These are phyloP conservation scores for Aspergillus ustus DNA, from an alignment of 2,329 filamentous ascomycete species.

Conservation along the genomic window DNA sequence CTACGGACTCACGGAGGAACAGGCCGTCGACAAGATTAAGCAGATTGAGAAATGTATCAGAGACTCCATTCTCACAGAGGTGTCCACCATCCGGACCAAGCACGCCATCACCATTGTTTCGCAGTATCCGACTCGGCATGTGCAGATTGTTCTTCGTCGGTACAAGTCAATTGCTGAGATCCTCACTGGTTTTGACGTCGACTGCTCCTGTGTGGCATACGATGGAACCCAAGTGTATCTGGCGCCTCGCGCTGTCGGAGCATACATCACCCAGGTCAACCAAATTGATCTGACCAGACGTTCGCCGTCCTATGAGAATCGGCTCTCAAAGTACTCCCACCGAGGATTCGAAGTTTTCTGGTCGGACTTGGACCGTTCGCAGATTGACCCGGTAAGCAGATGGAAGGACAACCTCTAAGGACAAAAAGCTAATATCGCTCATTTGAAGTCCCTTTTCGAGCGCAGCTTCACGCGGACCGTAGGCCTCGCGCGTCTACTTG, in stretches of 20 bases:
- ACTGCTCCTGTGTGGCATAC: slow-evolving; percentile 80
- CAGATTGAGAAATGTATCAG: slow-evolving; percentile 76
- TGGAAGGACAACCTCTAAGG: not conserved
- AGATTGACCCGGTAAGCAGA: slow-evolving; percentile 66
- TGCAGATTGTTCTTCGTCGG: slow-evolving; percentile 83
- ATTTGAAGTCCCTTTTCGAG: slow-evolving; percentile 72
- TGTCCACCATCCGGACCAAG: slow-evolving; percentile 82
- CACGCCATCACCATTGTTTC: slow-evolving; percentile 85
- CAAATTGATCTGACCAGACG: slow-evolving; percentile 77
- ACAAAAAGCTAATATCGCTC: not conserved
- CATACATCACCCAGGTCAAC: slow-evolving; percentile 82
- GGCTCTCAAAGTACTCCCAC: slow-evolving; percentile 82
- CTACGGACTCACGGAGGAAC: slow-evolving; percentile 75
- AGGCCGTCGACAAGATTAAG: slow-evolving; percentile 82
- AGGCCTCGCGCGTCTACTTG: slow-evolving; percentile 77
- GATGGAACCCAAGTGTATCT: slow-evolving; percentile 80
- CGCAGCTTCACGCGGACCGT: slow-evolving; percentile 75
- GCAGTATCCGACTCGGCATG: slow-evolving; percentile 80
- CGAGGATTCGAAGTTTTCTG: slow-evolving; percentile 85
- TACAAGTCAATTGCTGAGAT: slow-evolving; percentile 86
- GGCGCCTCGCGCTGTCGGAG: slow-evolving; percentile 74
- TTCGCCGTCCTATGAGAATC: slow-evolving; percentile 85
- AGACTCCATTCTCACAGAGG: slow-evolving; percentile 80
- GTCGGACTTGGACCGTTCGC: slow-evolving; percentile 73
- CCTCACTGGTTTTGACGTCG: slow-evolving; percentile 85